Base-by-base conservation (phyloP, 2,329 filamentous ascomycete genomes). In the Talaromyces amestolkiae region DNA sequence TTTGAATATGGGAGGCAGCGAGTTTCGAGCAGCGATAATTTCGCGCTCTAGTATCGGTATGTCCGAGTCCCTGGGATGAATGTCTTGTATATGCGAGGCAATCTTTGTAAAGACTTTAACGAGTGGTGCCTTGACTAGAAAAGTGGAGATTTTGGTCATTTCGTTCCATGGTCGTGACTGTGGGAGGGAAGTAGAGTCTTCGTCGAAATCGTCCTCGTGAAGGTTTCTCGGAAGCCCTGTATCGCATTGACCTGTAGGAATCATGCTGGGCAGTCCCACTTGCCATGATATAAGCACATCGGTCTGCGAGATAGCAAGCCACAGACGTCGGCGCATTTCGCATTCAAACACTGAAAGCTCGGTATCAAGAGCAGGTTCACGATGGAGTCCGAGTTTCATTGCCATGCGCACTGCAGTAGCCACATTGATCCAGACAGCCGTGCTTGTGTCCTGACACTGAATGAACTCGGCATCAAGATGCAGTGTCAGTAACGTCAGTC, bases 1-100 rank as follows among this genome's bases (percentile, higher is more conserved):
- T 71, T 87, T 89, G 35, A 96, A 81, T 74, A 95, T 89, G 0
- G 90, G 88, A 1, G 93, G 91, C 49, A 95, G 83, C 59, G 88
- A 86, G 27, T 87, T 80, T 39, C 83, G 79, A 31, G 82, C 75
- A 65, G 85, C 82, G 41, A 83, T 78, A 53, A 86, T 76, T 58
- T 83, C 77, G 17, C 78, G 74, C 70, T 87, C 85, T 43, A 86
- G 47, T 6, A 61, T 77, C 63, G 82, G 83, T 76, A 86, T 81
- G 39, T 85, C 78, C 47, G 84, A 83, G 19, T 86, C 85, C 67
- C 86, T 86, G 0, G 82, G 79, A 19, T 72, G 70, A n/a, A 77
- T 69, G 22, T 72, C 70, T 45, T 74, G 75, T 39, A 74, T 70
- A 53, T 73, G 72, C 62, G 78, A 76, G 37, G 77, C 66, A 7